These are phyloP conservation scores for Dictyostelium citrinum DNA, from an alignment of 78 protist species.

Conservation along the genomic window DNA sequence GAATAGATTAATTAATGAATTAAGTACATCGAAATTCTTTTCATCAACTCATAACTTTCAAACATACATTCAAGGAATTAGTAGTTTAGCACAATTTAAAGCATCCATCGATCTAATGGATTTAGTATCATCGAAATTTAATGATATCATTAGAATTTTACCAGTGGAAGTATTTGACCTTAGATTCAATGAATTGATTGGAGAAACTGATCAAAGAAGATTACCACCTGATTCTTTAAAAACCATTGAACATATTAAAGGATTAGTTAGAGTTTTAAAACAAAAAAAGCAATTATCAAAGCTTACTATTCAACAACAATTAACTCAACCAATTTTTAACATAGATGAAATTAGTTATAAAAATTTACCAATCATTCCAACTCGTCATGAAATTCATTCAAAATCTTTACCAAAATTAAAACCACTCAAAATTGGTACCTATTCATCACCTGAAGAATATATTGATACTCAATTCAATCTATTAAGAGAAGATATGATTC, in stretches of 20 bases:
- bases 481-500: slow-evolving; percentile 63
- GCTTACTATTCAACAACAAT: neutral
- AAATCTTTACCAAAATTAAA: neutral
- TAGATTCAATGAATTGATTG: neutral
- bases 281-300: neutral
- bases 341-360: neutral
- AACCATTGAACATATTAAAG: neutral
- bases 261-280: neutral
- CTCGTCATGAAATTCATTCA: neutral
- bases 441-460: slow-evolving; percentile 36
- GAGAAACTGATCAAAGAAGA: neutral
- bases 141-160: neutral
- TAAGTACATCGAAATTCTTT: slow-evolving; percentile 13
- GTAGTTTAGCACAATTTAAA: neutral
- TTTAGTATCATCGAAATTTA: neutral
- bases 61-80: neutral
- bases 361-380: slow-evolving; percentile 6
- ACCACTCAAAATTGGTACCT: slow-evolving; percentile 28
- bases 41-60: neutral
- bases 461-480: slow-evolving; percentile 53
- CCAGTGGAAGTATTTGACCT: slow-evolving; percentile 4
- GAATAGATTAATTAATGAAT: neutral
- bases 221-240: neutral
- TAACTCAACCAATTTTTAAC: neutral
- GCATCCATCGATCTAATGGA: neutral